phyloP scores from a whole-genome alignment of 495 filamentous ascomycete genomes.

The Parmelia sp. region DNA sequence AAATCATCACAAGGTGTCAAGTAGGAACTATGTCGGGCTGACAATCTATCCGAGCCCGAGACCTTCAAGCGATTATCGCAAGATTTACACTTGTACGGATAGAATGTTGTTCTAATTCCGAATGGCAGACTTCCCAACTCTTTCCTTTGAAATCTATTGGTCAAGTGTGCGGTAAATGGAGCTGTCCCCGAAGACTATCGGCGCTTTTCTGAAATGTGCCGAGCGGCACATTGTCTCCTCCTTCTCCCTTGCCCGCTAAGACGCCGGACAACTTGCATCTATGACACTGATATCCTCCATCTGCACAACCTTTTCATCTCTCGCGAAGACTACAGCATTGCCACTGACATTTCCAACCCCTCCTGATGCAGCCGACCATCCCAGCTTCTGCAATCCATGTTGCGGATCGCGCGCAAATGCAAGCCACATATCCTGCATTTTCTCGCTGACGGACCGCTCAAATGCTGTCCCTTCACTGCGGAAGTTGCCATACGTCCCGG shows the following conservation, averaged over 20 bases:
- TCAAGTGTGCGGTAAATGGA: not conserved
- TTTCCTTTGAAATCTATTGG: slow-evolving; percentile 1
- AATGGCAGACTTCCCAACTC: not conserved
- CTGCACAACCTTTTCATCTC: slow-evolving; percentile 12
- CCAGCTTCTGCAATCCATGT: slow-evolving; percentile 18
- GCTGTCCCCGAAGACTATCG: not conserved
- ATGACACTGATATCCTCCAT: slow-evolving; percentile 8
- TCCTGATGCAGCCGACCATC: slow-evolving; percentile 11
- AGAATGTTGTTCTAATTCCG: not conserved
- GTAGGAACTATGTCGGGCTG: not conserved
- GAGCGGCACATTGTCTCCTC: slow-evolving; percentile 1
- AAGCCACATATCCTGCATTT: slow-evolving; percentile 39
- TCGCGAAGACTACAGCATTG: slow-evolving; percentile 8
- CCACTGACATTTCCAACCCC: slow-evolving; percentile 1
- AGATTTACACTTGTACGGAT: not conserved
- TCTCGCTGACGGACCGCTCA: slow-evolving; percentile 32
- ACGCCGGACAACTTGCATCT: slow-evolving; percentile 7
- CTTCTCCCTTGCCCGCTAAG: not conserved
- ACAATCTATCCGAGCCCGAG: slow-evolving; percentile 1
- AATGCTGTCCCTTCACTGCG: slow-evolving; percentile 31
- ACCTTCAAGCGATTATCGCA: slow-evolving; percentile 4
- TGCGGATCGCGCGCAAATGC: slow-evolving; percentile 27
- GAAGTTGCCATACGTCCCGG: slow-evolving; percentile 37
- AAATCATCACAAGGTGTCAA: not conserved
- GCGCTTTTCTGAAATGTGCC: slow-evolving; percentile 6